Conservation (phyloP, 805 yeast species). For the Ascoidea rubescens region DNA sequence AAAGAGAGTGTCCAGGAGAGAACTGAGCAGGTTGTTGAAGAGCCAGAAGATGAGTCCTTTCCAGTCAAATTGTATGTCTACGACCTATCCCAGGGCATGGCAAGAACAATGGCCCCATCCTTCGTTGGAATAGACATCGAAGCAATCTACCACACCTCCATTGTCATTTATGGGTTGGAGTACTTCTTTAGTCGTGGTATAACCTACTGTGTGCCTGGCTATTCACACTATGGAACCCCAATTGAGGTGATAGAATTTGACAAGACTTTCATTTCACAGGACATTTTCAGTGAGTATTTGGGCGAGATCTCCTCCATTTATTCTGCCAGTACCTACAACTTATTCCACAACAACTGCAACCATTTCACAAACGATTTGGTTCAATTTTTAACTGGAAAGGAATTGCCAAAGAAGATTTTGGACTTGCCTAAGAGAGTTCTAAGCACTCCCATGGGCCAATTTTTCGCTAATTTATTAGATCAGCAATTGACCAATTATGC, state of each 20-base stretch:
- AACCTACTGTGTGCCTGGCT: constrained; percentile 31
- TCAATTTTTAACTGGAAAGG: constrained; percentile 35
- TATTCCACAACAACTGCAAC: constrained; percentile 54
- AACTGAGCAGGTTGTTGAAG: too few species aligned
- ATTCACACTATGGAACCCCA: constrained; percentile 47
- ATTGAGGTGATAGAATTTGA: constrained; percentile 39
- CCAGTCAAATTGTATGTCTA: constrained; percentile 45
- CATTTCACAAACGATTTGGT: constrained; percentile 46
- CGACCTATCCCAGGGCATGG: constrained; percentile 51
- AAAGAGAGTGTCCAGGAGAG: too few species aligned
- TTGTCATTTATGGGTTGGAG: constrained; percentile 40
- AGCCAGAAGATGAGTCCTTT: constrained; percentile 13
- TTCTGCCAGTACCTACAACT: constrained; percentile 33
- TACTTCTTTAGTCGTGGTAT: constrained; percentile 50
- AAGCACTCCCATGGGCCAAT: constrained; percentile 35
- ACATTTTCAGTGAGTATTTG: constrained; percentile 38
- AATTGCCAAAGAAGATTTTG: constrained; percentile 38
- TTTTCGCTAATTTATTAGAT: constrained; percentile 24
- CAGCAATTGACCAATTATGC: constrained; percentile 10
- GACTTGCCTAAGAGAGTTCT: constrained; percentile 39
- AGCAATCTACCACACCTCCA: constrained; percentile 56
- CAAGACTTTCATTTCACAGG: constrained; percentile 33
- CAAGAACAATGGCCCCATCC: constrained; percentile 32
- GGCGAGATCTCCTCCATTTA: constrained; percentile 34
- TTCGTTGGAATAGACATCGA: constrained; percentile 40